Conservation (phyloP, 2,329 filamentous ascomycete genomes). For the Sporothrix pallida region DNA sequence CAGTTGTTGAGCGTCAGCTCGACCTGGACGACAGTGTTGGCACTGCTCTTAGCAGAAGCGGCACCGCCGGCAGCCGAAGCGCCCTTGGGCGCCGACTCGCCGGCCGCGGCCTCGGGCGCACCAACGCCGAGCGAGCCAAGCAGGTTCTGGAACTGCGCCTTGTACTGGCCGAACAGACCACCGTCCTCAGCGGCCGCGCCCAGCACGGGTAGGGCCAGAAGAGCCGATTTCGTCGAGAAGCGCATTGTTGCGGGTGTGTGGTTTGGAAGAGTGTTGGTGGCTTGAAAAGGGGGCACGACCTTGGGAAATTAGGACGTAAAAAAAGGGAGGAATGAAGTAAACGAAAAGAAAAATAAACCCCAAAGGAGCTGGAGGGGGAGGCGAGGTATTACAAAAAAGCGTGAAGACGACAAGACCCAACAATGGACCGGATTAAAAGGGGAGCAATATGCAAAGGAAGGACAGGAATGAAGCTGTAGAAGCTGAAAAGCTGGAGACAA, state of each 20-base stretch:
- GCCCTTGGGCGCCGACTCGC: slow-evolving; percentile 44
- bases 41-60: slow-evolving; percentile 39
- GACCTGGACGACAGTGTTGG: slow-evolving; percentile 48
- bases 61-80: slow-evolving; percentile 56
- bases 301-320: neutral
- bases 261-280: neutral
- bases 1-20: slow-evolving; percentile 70
- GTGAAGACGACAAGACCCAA: neutral
- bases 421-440: slow-evolving; percentile 9
- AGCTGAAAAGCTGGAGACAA: slow-evolving; percentile 18
- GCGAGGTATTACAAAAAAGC: slow-evolving; percentile 4
- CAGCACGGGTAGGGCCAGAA: slow-evolving; percentile 63
- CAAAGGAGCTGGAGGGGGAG: slow-evolving; percentile 14
- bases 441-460: slow-evolving; percentile 27
- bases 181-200: slow-evolving; percentile 54
- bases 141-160: slow-evolving; percentile 68
- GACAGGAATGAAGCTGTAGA: slow-evolving; percentile 29
- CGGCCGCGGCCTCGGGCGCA: slow-evolving; percentile 43
- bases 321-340: slow-evolving; percentile 2
- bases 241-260: slow-evolving; percentile 57
- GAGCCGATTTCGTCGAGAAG: slow-evolving; percentile 56
- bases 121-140: slow-evolving; percentile 60
- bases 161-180: slow-evolving; percentile 60
- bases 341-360: slow-evolving; percentile 17
- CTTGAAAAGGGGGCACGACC: neutral